Percentiles rank a stretch among this genome's conserved stretches.
Conservation (phyloP, 1,284 basidiomycete species). For the Trichosporon sp. region DNA sequence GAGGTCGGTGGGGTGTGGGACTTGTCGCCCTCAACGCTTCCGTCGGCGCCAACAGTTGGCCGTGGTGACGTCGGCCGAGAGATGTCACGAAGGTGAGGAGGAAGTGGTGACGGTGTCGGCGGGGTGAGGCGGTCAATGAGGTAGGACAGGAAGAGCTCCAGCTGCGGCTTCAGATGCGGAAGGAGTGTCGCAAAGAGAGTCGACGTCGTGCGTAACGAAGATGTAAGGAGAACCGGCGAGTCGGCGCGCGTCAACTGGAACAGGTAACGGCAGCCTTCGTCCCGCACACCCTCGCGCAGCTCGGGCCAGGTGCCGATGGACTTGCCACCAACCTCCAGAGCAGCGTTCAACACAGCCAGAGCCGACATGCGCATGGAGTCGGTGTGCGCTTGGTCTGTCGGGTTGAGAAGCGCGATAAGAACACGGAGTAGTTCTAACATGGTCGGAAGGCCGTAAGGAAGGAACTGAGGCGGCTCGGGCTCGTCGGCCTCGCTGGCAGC, state of each 20-base stretch:
- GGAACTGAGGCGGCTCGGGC: constrained; percentile 29
- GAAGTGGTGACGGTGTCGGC: constrained; percentile 47
- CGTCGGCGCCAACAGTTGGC: constrained; percentile 16
- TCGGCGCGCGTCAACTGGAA: constrained; percentile 90
- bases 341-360: constrained; percentile 79
- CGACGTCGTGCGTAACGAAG: constrained; percentile 76
- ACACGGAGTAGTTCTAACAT: constrained; percentile 90
- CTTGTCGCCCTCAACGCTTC: constrained; percentile 12
- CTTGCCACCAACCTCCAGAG: constrained; percentile 77
- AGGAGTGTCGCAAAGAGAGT: constrained; percentile 87
- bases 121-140: constrained; percentile 82
- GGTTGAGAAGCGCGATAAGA: constrained; percentile 90
- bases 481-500: background rate
- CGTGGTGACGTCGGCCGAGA: constrained; percentile 58
- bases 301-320: constrained; percentile 62
- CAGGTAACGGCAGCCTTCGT: constrained; percentile 90
- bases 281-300: constrained; percentile 52
- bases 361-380: constrained; percentile 91
- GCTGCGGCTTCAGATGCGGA: constrained; percentile 85
- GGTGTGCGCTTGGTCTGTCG: constrained; percentile 89
- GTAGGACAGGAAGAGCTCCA: constrained; percentile 91
- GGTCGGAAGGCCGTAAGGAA: constrained; percentile 80
- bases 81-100: constrained; percentile 31
- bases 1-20: constrained; percentile 21
- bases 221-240: constrained; percentile 70